Conservation (phyloP, 768 basidiomycete genomes). For the Boletus patriciae region DNA sequence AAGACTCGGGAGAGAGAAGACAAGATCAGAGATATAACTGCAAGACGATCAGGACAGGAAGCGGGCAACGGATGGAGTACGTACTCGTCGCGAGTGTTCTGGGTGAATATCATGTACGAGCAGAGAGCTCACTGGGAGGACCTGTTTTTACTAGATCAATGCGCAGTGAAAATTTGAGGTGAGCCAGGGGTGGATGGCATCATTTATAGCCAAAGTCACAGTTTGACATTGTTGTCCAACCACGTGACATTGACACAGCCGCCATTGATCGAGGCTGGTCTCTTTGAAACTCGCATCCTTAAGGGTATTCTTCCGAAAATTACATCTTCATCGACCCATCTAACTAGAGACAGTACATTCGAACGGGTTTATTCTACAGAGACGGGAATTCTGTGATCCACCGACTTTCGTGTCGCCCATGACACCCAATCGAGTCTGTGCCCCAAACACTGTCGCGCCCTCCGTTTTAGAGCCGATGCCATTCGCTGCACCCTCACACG, state of each 20-base stretch:
- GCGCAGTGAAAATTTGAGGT: background rate
- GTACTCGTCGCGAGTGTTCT: conserved; percentile 88
- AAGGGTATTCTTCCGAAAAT: too few species aligned
- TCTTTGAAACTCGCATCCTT: too few species aligned
- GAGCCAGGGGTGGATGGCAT: background rate
- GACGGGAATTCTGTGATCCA: too few species aligned
- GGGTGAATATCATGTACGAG: conserved; percentile 77
- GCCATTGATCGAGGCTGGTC: too few species aligned
- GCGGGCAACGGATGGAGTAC: conserved; percentile 23
- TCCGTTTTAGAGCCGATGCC: too few species aligned
- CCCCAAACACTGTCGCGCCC: too few species aligned
- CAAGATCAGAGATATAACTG: conserved; percentile 90
- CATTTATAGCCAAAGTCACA: conserved; percentile 9
- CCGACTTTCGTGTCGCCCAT: too few species aligned
- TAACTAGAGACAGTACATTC: too few species aligned
- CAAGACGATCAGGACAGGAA: conserved; percentile 23
- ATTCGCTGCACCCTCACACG: too few species aligned
- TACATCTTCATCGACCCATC: too few species aligned
- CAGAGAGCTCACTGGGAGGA: conserved; percentile 19
- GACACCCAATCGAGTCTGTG: too few species aligned
- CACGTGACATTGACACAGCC: background rate
- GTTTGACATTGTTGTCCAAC: conserved; percentile 22
- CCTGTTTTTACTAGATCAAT: background rate
- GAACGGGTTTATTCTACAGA: too few species aligned
- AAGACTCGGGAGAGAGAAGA: conserved; percentile 66